Evolutionary conservation across 129 eudicot genomes (phyloP).

Genomic region (Chrysanthemum seticuspe): DNA sequence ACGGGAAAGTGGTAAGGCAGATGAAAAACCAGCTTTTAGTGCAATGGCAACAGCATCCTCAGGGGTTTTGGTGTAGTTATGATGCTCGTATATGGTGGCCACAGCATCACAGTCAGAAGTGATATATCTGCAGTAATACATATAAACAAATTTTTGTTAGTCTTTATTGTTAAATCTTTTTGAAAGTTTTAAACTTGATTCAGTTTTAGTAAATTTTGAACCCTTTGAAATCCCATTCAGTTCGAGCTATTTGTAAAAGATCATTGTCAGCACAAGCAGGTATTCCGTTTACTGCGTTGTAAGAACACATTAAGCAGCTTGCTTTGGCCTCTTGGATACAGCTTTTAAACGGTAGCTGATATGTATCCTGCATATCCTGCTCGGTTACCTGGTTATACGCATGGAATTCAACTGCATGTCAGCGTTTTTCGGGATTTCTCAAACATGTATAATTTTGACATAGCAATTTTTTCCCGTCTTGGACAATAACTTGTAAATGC

Average conservation of each 20-base stretch:
- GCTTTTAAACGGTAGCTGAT: slow-evolving; percentile 81
- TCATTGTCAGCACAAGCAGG: slow-evolving; percentile 76
- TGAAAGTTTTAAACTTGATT: slow-evolving; percentile 13
- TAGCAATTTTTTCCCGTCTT: too few species aligned
- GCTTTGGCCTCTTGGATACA: slow-evolving; percentile 88
- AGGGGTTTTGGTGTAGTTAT: slow-evolving; percentile 60
- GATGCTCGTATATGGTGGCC: slow-evolving; percentile 92
- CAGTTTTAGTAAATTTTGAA: slow-evolving; percentile 33
- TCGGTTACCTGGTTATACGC: slow-evolving; percentile 60
- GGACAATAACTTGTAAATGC: too few species aligned
- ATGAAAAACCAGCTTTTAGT: slow-evolving; percentile 73
- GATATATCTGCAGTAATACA: slow-evolving; percentile 57
- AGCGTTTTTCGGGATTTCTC: too few species aligned
- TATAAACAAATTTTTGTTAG: slow-evolving; percentile 25
- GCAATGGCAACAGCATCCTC: slow-evolving; percentile 97
- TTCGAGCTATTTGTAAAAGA: slow-evolving; percentile 79
- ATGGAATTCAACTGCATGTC: too few species aligned
- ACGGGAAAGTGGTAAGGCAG: background rate
- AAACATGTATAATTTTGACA: too few species aligned
- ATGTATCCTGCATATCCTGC: slow-evolving; percentile 95
- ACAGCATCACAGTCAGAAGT: slow-evolving; percentile 99
- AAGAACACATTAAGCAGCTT: slow-evolving; percentile 98
- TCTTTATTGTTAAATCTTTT: slow-evolving; percentile 2
- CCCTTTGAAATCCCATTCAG: slow-evolving; percentile 90
- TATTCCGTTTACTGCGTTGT: slow-evolving; percentile 79